Percentiles rank a stretch among this genome's conserved stretches.
Conservation (phyloP, 2,329 filamentous ascomycete species). For the Penicillium sp. region DNA sequence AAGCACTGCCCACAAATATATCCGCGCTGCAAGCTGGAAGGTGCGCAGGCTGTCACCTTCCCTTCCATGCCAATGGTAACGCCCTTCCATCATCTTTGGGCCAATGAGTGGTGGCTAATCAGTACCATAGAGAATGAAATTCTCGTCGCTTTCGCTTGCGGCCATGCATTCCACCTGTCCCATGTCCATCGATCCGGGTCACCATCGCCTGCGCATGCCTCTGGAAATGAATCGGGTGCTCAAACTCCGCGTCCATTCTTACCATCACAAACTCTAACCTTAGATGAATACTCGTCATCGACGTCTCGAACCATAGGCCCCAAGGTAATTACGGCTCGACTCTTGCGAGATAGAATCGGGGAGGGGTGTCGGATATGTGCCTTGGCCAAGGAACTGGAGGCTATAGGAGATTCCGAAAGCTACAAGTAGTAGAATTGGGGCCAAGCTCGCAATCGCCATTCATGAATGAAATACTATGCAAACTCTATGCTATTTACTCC, state of each 20-base stretch:
- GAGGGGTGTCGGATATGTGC: slow-evolving; percentile 48
- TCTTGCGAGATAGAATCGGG: slow-evolving; percentile 72
- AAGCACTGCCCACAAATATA: slow-evolving; percentile 15
- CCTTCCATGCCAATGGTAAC: slow-evolving; percentile 46
- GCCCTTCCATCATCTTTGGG: not conserved
- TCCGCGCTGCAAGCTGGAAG: slow-evolving; percentile 30
- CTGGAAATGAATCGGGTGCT: slow-evolving; percentile 25
- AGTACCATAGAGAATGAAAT: slow-evolving; percentile 55
- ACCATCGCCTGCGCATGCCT: slow-evolving; percentile 28
- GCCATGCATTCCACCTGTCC: slow-evolving; percentile 69
- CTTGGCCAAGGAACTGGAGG: slow-evolving; percentile 40
- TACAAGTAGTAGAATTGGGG: not conserved
- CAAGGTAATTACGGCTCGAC: slow-evolving; percentile 84
- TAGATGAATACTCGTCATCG: slow-evolving; percentile 34
- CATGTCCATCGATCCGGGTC: slow-evolving; percentile 57
- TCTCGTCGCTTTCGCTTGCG: slow-evolving; percentile 70
- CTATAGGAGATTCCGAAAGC: slow-evolving; percentile 29
- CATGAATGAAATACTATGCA: not conserved
- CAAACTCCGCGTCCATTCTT: slow-evolving; percentile 31
- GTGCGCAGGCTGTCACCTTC: slow-evolving; percentile 46
- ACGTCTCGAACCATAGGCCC: slow-evolving; percentile 69
- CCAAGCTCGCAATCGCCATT: not conserved
- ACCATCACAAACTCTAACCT: slow-evolving; percentile 20
- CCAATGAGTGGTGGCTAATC: not conserved
- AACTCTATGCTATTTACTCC: slow-evolving; percentile 20